A percentile compares a stretch with the other conserved stretches of the same genome.
Evolutionary conservation across 768 basidiomycete species (phyloP).

Genomic region (Tephrocybe sp.): DNA sequence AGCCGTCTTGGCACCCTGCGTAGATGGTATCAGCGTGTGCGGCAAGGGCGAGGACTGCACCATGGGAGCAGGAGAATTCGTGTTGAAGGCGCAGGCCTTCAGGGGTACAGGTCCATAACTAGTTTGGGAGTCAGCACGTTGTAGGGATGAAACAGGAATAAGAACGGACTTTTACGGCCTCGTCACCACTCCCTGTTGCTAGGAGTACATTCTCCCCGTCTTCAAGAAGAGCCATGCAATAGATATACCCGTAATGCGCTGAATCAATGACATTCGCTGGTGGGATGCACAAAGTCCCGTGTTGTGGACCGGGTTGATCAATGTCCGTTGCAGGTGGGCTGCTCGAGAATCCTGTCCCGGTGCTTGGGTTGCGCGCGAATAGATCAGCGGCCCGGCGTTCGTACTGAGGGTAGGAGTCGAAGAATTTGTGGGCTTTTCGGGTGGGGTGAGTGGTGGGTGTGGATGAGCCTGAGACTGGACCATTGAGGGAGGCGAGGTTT

Average conservation of each 20-base stretch:
- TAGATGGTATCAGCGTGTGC: conserved; percentile 79
- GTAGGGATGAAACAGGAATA: not conserved
- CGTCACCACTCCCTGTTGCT: conserved; percentile 89
- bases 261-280: conserved; percentile 76
- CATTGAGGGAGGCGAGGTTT: conserved; percentile 15
- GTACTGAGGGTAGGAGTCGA: conserved; percentile 83
- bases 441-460: conserved; percentile 32
- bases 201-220: conserved; percentile 42
- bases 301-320: conserved; percentile 23
- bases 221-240: conserved; percentile 62
- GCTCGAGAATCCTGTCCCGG: conserved; percentile 21
- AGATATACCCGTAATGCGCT: conserved; percentile 94
- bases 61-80: conserved; percentile 70
- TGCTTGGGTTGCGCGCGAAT: conserved; percentile 54
- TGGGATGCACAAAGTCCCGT: conserved; percentile 55
- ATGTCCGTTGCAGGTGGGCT: conserved; percentile 32
- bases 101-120: conserved; percentile 69
- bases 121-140: not conserved
- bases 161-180: conserved; percentile 71
- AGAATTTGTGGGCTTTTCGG: conserved; percentile 82
- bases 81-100: conserved; percentile 51
- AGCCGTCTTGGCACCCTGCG: conserved; percentile 93
- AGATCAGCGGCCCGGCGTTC: conserved; percentile 69
- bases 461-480: conserved; percentile 31
- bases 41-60: conserved; percentile 82